phyloP scores from a whole-genome alignment of 129 eudicot species.

The Centella asiatica region DNA sequence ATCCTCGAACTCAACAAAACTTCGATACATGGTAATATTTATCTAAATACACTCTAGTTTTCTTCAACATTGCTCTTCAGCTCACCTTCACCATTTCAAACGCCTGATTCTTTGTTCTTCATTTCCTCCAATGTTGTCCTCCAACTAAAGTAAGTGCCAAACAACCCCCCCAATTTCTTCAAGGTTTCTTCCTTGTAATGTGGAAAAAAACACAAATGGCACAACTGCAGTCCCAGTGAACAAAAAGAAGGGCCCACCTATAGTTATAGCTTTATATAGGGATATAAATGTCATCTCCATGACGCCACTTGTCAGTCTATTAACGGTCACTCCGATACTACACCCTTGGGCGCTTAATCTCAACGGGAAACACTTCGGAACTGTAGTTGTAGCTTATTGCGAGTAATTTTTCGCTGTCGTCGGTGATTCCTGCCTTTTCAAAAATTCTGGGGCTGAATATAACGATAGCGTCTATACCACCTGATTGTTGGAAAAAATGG shows the following conservation, averaged over 20 bases:
- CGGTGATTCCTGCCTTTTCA: slow-evolving; percentile 21
- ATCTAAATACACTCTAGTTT: not conserved
- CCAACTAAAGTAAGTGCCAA: slow-evolving; percentile 17
- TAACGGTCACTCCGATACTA: slow-evolving; percentile 19
- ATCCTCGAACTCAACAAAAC: too few species aligned
- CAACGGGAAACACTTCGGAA: slow-evolving; percentile 22
- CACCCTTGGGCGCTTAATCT: slow-evolving; percentile 23
- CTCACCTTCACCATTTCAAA: not conserved
- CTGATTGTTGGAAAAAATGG: slow-evolving; percentile 24
- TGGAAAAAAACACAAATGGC: slow-evolving; percentile 17
- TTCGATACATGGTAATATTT: too few species aligned
- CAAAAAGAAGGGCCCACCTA: slow-evolving; percentile 23
- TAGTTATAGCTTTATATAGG: slow-evolving; percentile 13
- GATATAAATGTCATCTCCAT: slow-evolving; percentile 19
- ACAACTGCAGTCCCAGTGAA: slow-evolving; percentile 7
- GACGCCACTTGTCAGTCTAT: slow-evolving; percentile 15
- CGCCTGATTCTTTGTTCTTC: slow-evolving; percentile 3
- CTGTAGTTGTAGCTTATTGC: slow-evolving; percentile 23
- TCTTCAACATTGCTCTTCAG: not conserved
- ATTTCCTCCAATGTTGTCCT: not conserved
- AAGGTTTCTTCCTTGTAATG: slow-evolving; percentile 20
- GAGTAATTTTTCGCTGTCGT: slow-evolving; percentile 4
- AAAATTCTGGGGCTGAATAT: slow-evolving; percentile 24
- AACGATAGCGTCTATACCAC: slow-evolving; percentile 29
- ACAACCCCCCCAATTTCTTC: slow-evolving; percentile 18